Conservation (phyloP, 148 eudicot genomes). For the Persicaria maculosa region DNA sequence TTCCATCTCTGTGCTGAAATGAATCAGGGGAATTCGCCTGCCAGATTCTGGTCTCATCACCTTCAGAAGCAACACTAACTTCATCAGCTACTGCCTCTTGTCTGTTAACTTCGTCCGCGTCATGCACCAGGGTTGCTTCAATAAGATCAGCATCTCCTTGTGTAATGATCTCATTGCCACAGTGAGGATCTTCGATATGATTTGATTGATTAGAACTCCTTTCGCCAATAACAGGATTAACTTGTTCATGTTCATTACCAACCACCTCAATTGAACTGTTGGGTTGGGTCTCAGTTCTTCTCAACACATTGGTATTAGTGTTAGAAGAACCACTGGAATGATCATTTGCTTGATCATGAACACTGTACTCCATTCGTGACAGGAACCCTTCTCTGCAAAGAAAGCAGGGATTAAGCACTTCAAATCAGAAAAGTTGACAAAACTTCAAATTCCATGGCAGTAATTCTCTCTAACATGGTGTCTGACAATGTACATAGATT, state of each 20-base stretch:
- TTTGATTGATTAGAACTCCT: slow-evolving; percentile 15
- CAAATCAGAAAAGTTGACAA: not conserved
- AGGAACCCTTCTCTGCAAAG: slow-evolving; percentile 78
- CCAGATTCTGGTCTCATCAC: slow-evolving; percentile 11
- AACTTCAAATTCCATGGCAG: not conserved
- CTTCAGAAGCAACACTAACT: slow-evolving; percentile 4
- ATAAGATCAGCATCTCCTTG: slow-evolving; percentile 12
- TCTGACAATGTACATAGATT: not conserved
- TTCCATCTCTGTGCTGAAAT: not conserved
- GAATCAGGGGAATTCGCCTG: slow-evolving; percentile 9
- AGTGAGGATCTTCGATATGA: slow-evolving; percentile 13
- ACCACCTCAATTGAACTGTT: slow-evolving; percentile 25
- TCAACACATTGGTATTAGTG: slow-evolving; percentile 17
- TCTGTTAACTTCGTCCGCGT: slow-evolving; percentile 13
- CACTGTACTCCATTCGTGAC: slow-evolving; percentile 46
- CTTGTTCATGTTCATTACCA: slow-evolving; percentile 26
- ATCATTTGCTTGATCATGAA: slow-evolving; percentile 28
- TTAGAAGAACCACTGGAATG: slow-evolving; percentile 35
- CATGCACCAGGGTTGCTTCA: slow-evolving; percentile 19
- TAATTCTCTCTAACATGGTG: not conserved
- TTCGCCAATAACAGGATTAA: slow-evolving; percentile 22
- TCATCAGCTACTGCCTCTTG: slow-evolving; percentile 14
- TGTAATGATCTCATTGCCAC: not conserved
- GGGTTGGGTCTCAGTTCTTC: slow-evolving; percentile 28
- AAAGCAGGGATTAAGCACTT: slow-evolving; percentile 13